phyloP scores from a whole-genome alignment of 768 basidiomycete species.

The Trichaptum fuscoviolaceum region DNA sequence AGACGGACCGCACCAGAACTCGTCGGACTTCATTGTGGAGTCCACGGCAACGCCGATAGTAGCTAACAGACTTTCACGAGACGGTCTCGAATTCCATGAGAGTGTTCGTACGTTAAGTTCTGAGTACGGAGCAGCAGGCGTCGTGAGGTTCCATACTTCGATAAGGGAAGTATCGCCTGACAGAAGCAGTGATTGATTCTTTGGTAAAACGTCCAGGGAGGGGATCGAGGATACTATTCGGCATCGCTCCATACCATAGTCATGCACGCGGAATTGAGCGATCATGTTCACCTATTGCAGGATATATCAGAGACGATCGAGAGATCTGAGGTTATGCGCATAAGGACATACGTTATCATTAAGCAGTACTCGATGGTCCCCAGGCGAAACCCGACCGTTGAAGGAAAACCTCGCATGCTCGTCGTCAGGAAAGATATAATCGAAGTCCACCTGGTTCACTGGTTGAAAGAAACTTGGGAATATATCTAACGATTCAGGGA shows the following conservation, averaged over 20 bases:
- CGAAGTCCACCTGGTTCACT: not conserved
- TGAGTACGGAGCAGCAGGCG: slow-evolving; percentile 3
- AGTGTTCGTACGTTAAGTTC: slow-evolving; percentile 6
- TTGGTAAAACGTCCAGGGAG: not conserved
- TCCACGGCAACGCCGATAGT: not conserved
- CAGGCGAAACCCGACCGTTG: not conserved
- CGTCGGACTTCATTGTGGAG: not conserved
- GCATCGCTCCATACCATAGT: not conserved
- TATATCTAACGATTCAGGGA: not conserved
- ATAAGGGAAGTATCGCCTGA: slow-evolving; percentile 15
- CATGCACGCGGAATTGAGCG: not conserved
- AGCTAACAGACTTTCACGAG: not conserved
- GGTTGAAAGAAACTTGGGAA: not conserved
- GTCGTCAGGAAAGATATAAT: not conserved
- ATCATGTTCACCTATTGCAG: not conserved
- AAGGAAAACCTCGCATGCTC: not conserved
- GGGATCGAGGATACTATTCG: not conserved
- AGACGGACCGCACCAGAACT: not conserved
- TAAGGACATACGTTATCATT: not conserved
- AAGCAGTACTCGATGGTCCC: not conserved
- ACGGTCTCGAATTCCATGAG: slow-evolving; percentile 14
- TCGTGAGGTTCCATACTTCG: slow-evolving; percentile 19
- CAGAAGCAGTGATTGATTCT: not conserved
- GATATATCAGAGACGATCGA: not conserved
- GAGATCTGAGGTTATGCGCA: not conserved